A percentile compares a stretch with the other conserved stretches of the same genome.
phyloP scores from a whole-genome alignment of 23 red algal species.

The Gracilaria gracilis region DNA sequence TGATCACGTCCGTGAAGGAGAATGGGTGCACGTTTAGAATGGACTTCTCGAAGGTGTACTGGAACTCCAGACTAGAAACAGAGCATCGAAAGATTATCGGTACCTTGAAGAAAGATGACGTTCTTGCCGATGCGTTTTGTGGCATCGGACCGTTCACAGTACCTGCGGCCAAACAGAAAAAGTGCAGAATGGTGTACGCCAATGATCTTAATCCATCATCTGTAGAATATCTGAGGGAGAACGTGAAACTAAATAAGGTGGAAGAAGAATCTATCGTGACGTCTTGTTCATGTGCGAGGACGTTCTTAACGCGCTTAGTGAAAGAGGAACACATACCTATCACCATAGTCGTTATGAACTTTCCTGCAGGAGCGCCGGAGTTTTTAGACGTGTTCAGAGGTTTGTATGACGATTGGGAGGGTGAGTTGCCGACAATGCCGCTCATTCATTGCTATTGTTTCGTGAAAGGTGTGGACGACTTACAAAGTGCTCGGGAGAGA shows the following conservation, averaged over 20 bases:
- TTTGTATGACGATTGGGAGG: conserved; percentile 49
- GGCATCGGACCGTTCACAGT: conserved; percentile 98
- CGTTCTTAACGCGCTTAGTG: conserved; percentile 71
- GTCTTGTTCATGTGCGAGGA: conserved; percentile 72
- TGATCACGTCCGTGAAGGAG: conserved; percentile 79
- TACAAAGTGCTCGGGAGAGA: conserved; percentile 37
- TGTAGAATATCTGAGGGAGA: conserved; percentile 69
- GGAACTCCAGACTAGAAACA: conserved; percentile 96
- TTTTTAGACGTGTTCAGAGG: conserved; percentile 87
- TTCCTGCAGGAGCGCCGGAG: conserved; percentile 79
- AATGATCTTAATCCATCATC: conserved; percentile 91
- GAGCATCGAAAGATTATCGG: conserved; percentile 88
- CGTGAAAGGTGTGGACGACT: conserved; percentile 56
- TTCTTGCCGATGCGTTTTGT: conserved; percentile 93
- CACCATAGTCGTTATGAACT: conserved; percentile 88
- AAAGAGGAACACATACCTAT: conserved; percentile 51
- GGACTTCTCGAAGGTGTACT: conserved; percentile 88
- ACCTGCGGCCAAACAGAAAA: conserved; percentile 55
- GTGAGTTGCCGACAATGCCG: conserved; percentile 55
- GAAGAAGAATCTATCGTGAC: conserved; percentile 43
- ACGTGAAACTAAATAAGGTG: conserved; percentile 76
- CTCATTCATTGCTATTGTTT: conserved; percentile 93
- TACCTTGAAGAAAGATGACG: conserved; percentile 25
- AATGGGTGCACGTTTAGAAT: conserved; percentile 89
- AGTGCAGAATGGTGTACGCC: conserved; percentile 72